A percentile compares a stretch with the other conserved stretches of the same genome.
Evolutionary conservation across 306 rosid species (phyloP).

Genomic region (Prunus dulcis): DNA sequence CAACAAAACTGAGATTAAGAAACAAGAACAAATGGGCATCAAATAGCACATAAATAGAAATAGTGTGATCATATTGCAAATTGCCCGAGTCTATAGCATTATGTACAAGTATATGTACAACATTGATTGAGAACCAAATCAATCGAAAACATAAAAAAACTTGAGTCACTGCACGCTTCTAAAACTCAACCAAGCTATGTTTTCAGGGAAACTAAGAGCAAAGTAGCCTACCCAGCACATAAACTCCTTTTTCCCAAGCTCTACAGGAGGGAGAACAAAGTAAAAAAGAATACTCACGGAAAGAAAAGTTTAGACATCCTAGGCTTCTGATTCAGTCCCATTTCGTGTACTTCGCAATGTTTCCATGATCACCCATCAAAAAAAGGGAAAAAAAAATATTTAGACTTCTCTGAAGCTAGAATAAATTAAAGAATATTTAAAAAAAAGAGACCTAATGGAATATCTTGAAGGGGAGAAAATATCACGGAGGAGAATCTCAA

Average conservation of each 20-base stretch:
- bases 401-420: constrained; percentile 18
- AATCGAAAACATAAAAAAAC: not conserved
- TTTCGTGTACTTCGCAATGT: not conserved
- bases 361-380: constrained; percentile 16
- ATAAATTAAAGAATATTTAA: constrained; percentile 45
- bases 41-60: not conserved
- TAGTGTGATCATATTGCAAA: constrained; percentile 10
- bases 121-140: constrained; percentile 18
- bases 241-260: not conserved
- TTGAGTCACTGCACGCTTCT: constrained; percentile 9
- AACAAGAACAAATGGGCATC: not conserved
- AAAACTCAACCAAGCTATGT: constrained; percentile 24
- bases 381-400: constrained; percentile 4
- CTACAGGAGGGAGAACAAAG: not conserved
- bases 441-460: constrained; percentile 23
- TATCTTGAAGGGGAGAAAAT: constrained; percentile 3
- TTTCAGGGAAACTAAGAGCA: constrained; percentile 19
- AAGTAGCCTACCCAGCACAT: constrained; percentile 10
- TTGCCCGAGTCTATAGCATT: constrained; percentile 19
- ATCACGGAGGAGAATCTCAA: not conserved
- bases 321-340: constrained; percentile 22
- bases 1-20: not conserved
- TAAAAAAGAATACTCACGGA: not conserved
- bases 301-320: constrained; percentile 8
- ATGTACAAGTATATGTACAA: constrained; percentile 43